Conservation (phyloP, 2,329 filamentous ascomycete species). For the Epichloe uncinata region DNA sequence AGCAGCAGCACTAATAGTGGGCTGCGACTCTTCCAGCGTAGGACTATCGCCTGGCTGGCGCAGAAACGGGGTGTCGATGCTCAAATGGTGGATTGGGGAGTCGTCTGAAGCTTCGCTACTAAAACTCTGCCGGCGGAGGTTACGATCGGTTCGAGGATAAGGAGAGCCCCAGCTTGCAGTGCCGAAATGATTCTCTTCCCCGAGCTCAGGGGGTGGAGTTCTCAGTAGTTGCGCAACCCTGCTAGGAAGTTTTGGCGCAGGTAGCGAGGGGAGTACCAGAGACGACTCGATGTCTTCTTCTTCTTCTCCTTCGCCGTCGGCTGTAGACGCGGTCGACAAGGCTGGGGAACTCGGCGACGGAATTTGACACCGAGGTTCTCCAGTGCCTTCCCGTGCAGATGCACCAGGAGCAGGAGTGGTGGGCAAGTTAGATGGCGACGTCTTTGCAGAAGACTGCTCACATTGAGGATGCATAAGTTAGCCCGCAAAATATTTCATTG, state of each 20-base stretch:
- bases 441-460: conserved; percentile 32
- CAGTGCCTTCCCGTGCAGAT: conserved; percentile 43
- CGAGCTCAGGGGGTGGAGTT: conserved; percentile 28
- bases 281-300: conserved; percentile 41
- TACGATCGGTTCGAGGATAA: conserved; percentile 54
- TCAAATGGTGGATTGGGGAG: conserved; percentile 46
- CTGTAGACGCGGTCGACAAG: conserved; percentile 48
- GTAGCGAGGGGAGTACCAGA: conserved; percentile 44
- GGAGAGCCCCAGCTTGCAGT: conserved; percentile 89
- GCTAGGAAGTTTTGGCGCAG: conserved; percentile 42
- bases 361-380: conserved; percentile 22
- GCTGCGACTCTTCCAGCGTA: conserved; percentile 15
- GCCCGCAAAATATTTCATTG: conserved; percentile 7
- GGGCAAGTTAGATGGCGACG: conserved; percentile 39
- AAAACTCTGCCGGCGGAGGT: conserved; percentile 37
- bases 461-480: conserved; percentile 12
- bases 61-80: conserved; percentile 49
- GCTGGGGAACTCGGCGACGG: conserved; percentile 40
- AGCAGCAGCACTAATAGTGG: conserved; percentile 38
- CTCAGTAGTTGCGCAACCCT: conserved; percentile 41
- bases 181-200: conserved; percentile 33
- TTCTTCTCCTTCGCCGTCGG: conserved; percentile 39
- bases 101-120: conserved; percentile 48
- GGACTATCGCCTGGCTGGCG: conserved; percentile 35
- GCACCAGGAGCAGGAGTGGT: conserved; percentile 44